Percentiles rank a stretch among this genome's conserved stretches.
Evolutionary conservation across 176 grass and related monocot genomes (phyloP).

Genomic region (Hyparrhenia diplandra): DNA sequence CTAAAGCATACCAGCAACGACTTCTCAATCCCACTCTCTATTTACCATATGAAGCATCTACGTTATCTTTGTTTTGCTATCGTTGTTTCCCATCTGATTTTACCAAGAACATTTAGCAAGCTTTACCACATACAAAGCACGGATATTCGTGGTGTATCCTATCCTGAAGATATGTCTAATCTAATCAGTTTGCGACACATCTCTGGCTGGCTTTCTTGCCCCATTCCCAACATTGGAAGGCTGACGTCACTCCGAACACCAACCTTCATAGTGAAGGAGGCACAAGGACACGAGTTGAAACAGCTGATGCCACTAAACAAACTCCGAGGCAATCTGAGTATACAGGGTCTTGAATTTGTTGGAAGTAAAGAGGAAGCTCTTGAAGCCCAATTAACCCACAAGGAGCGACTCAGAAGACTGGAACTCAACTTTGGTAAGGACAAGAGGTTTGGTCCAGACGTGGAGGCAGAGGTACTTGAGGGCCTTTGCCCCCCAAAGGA

Average conservation of each 20-base stretch:
- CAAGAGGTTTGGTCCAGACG: no score
- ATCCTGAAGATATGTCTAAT: background rate
- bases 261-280: background rate
- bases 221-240: background rate
- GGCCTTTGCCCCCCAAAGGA: background rate
- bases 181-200: background rate
- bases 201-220: fast-evolving
- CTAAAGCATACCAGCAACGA: no score
- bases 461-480: background rate
- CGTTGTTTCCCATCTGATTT: no score
- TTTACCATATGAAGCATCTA: no score
- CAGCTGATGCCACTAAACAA: background rate
- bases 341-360: background rate
- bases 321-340: background rate
- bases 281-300: background rate
- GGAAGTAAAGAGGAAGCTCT: background rate
- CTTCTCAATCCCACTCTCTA: no score
- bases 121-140: slow-evolving; percentile 35
- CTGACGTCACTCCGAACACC: background rate
- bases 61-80: no score
- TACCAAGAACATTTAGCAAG: background rate
- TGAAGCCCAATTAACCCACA: background rate
- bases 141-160: background rate
- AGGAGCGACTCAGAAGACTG: background rate
- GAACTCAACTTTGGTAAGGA: no score